Evolutionary conservation across 352 stramenopile species (phyloP).

Genomic region (Pythium brachiatum): DNA sequence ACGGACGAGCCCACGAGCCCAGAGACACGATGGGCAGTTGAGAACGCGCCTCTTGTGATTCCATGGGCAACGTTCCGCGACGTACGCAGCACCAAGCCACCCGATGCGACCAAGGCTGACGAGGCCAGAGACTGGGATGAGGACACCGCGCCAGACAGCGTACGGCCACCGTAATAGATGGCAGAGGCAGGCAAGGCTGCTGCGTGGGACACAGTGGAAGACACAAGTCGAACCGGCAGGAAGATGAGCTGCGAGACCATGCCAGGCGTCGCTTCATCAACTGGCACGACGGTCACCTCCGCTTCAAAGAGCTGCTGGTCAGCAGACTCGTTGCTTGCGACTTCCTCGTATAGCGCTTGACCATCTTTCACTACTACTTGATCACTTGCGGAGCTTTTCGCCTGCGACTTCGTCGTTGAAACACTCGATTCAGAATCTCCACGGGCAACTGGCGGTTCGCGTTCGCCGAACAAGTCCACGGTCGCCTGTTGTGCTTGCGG

Average conservation of each 20-base stretch:
- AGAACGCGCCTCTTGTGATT: slow-evolving; percentile 47
- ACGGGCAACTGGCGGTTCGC: neutral
- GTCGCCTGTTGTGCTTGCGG: neutral
- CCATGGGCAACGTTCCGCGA: slow-evolving; percentile 51
- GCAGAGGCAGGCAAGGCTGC: slow-evolving; percentile 48
- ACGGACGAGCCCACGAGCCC: slow-evolving; percentile 55
- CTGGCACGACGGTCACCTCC: neutral
- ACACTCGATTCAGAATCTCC: neutral
- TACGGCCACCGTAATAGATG: slow-evolving; percentile 51
- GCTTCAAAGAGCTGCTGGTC: neutral
- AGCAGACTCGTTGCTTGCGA: neutral
- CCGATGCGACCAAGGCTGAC: slow-evolving; percentile 55
- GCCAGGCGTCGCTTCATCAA: slow-evolving; percentile 11
- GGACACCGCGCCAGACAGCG: slow-evolving; percentile 53
- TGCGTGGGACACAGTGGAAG: slow-evolving; percentile 54
- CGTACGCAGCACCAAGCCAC: slow-evolving; percentile 43
- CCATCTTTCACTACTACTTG: too few relatives aligned
- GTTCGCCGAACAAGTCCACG: slow-evolving; percentile 57
- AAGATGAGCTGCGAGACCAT: slow-evolving; percentile 57
- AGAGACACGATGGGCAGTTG: slow-evolving; percentile 49
- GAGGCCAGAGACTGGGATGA: slow-evolving; percentile 59
- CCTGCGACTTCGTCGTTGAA: neutral
- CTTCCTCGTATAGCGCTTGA: too few relatives aligned
- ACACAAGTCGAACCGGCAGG: slow-evolving; percentile 54
- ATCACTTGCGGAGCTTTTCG: neutral